Conservation (phyloP, 768 basidiomycete genomes). For the Lentinula edodes region DNA sequence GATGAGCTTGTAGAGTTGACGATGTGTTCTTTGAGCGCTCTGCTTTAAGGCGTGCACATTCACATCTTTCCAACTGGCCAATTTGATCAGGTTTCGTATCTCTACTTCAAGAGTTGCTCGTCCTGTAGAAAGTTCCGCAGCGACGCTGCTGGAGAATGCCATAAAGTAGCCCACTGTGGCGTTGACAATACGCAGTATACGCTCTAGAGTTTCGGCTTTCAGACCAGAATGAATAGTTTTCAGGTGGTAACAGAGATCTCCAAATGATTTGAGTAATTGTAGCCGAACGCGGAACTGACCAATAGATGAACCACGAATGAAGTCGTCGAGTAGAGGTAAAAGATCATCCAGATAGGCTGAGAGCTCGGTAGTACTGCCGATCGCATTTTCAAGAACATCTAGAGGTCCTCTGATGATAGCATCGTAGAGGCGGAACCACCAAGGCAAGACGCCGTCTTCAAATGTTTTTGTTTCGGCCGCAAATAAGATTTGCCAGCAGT, state of each 20-base stretch:
- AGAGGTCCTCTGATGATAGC: constrained; percentile 59
- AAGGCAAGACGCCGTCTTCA: constrained; percentile 44
- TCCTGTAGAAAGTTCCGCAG: constrained; percentile 46
- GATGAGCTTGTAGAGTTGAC: constrained; percentile 84
- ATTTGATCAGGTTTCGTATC: constrained; percentile 78
- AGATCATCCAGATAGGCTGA: constrained; percentile 57
- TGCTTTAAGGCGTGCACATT: constrained; percentile 91
- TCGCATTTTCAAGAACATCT: constrained; percentile 34
- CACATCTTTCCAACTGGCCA: constrained; percentile 97
- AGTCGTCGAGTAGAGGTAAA: constrained; percentile 76
- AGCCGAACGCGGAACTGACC: constrained; percentile 79
- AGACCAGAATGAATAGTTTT: constrained; percentile 21
- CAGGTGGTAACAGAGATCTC: constrained; percentile 38
- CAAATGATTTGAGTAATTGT: constrained; percentile 64
- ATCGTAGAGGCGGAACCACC: constrained; percentile 93
- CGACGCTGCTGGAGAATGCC: constrained; percentile 50
- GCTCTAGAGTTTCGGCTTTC: constrained; percentile 31
- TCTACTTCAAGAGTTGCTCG: constrained; percentile 69
- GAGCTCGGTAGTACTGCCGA: constrained; percentile 26
- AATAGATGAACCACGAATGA: constrained; percentile 66
- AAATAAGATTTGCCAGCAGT: constrained; percentile 80
- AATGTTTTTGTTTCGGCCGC: constrained; percentile 60
- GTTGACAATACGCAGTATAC: constrained; percentile 53
- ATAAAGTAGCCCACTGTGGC: constrained; percentile 57
- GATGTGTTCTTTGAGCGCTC: constrained; percentile 87